A percentile compares a stretch with the other conserved stretches of the same genome.
phyloP scores from a whole-genome alignment of 768 basidiomycete genomes.

The Lentinula raphanica region DNA sequence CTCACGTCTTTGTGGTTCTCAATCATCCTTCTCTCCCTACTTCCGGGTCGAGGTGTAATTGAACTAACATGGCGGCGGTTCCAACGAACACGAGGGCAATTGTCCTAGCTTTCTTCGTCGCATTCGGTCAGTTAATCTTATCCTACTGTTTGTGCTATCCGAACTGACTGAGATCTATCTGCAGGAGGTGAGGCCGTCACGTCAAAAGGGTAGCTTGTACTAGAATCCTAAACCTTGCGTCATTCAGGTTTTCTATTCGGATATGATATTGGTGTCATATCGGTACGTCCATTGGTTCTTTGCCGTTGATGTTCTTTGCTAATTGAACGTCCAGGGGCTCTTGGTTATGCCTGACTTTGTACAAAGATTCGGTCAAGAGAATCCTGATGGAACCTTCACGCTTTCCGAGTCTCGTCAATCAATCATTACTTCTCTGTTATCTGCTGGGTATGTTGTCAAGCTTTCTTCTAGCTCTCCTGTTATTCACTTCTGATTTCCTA shows the following conservation, averaged over 20 bases:
- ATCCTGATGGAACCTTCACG: slow-evolving; percentile 38
- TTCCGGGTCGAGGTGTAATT: background rate
- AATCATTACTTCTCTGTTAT: slow-evolving; percentile 73
- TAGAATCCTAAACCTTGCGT: background rate
- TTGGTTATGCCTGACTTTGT: slow-evolving; percentile 79
- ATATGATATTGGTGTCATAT: slow-evolving; percentile 76
- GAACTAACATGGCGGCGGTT: slow-evolving; percentile 33
- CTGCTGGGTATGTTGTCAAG: slow-evolving; percentile 54
- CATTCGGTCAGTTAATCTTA: slow-evolving; percentile 49
- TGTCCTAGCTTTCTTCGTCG: slow-evolving; percentile 63
- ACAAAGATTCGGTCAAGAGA: slow-evolving; percentile 55
- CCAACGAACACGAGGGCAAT: slow-evolving; percentile 63
- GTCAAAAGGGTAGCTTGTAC: background rate
- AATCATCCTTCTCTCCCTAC: background rate
- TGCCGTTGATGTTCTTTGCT: background rate
- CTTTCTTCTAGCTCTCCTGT: background rate
- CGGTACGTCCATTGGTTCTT: slow-evolving; percentile 31
- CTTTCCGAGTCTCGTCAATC: slow-evolving; percentile 64
- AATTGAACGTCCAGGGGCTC: slow-evolving; percentile 46
- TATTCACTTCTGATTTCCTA: slow-evolving; percentile 13
- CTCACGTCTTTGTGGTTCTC: slow-evolving; percentile 1
- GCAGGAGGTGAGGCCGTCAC: background rate
- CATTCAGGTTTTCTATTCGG: slow-evolving; percentile 59
- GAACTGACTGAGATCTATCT: background rate
- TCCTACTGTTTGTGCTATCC: background rate